These are phyloP conservation scores for Rhynchosporium graminicola DNA, from an alignment of 2,329 filamentous ascomycete species.

Conservation along the genomic window DNA sequence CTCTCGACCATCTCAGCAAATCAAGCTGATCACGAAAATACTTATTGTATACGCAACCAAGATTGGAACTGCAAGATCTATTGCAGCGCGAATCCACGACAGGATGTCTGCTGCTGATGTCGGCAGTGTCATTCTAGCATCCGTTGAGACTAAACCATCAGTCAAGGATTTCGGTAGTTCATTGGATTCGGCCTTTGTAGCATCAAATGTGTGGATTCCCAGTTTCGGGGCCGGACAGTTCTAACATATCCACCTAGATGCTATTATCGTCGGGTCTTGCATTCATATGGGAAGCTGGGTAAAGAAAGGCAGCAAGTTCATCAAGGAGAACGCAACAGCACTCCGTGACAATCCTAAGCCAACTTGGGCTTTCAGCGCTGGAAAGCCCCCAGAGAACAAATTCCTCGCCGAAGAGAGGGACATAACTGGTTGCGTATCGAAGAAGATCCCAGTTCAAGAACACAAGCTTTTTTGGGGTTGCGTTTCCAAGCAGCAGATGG, in stretches of 20 bases:
- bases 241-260: background rate
- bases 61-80: constrained; percentile 11
- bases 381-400: constrained; percentile 4
- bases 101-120: constrained; percentile 16
- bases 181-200: background rate
- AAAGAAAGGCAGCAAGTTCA: background rate
- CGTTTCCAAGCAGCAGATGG: constrained; percentile 2
- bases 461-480: constrained; percentile 16
- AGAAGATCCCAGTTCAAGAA: constrained; percentile 10
- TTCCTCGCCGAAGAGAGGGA: constrained; percentile 9
- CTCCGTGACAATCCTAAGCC: constrained; percentile 15
- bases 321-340: constrained; percentile 2
- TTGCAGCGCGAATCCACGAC: constrained; percentile 17
- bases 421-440: constrained; percentile 11
- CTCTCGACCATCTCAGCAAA: background rate
- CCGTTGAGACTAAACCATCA: constrained; percentile 2
- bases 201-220: background rate
- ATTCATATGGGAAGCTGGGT: constrained; percentile 15
- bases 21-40: background rate
- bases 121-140: constrained; percentile 5
- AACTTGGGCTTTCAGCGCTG: constrained; percentile 20
- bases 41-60: constrained; percentile 12
- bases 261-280: constrained; percentile 14
- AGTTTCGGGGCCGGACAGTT: background rate
- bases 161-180: constrained; percentile 13